Conservation (phyloP, 768 basidiomycete genomes). For the Pleurotus djamor region DNA sequence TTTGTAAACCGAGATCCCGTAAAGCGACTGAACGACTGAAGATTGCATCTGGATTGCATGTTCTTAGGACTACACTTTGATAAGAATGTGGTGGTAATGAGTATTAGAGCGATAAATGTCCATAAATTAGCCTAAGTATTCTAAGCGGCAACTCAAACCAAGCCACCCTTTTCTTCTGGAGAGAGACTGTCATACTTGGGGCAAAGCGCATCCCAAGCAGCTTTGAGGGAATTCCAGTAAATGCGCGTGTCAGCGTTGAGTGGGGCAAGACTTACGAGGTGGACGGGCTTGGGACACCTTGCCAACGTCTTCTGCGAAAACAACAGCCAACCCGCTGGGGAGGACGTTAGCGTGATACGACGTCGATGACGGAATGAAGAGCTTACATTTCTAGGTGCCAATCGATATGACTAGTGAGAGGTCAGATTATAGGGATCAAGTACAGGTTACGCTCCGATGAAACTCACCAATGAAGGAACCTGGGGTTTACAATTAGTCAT, state of each 20-base stretch:
- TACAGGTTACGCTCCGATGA: background rate
- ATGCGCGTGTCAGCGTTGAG: background rate
- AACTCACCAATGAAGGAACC: conserved; percentile 32
- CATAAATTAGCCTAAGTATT: background rate
- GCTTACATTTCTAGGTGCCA: conserved; percentile 33
- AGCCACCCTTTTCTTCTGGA: background rate
- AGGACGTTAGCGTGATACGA: background rate
- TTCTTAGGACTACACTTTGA: too few relatives aligned
- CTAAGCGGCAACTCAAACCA: background rate
- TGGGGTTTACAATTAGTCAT: background rate
- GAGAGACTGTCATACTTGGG: conserved; percentile 2
- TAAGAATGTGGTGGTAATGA: background rate
- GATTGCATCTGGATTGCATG: too few relatives aligned
- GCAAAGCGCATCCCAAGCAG: background rate
- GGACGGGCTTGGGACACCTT: background rate
- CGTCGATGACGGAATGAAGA: background rate
- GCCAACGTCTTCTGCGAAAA: conserved; percentile 28
- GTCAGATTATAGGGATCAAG: too few relatives aligned
- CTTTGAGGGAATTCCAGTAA: background rate
- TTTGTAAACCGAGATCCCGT: too few relatives aligned
- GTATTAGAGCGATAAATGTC: background rate
- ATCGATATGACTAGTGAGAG: conserved; percentile 31
- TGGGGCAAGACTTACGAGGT: background rate
- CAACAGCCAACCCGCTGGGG: conserved; percentile 23
- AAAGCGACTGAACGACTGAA: too few relatives aligned